Evolutionary conservation across 2,329 filamentous ascomycete genomes (phyloP), one percentile per base, ranked within the genome.

Genomic region (Colletotrichum sp.): DNA sequence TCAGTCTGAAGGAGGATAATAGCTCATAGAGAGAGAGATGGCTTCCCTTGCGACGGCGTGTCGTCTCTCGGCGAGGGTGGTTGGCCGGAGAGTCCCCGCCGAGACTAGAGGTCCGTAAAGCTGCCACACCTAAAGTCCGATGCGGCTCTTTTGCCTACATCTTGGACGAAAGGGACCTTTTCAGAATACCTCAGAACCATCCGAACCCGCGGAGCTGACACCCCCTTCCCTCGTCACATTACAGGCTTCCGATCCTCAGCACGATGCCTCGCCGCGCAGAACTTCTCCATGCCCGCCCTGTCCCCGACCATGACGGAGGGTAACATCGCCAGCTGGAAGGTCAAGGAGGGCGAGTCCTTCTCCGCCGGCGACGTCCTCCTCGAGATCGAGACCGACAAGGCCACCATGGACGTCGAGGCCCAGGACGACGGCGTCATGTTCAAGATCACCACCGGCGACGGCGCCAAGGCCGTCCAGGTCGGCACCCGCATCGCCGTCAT

Each of bases 241-340:
- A 61, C 80, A 95, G 94, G 90, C 80, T 92, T 94, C 83, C 89
- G 90, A 78, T 91, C 92, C 56, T 91, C 91, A 71, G 85, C 92
- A 73, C 86, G 89, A 79, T 89, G 87, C 80, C 89, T 93, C 79
- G 95, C 94, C 65, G 95, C 95, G 28, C 93, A 96, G 78, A 97
- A 96, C 86, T 96, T 97, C 86, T 94, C 92, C 71, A 98, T 98
- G 96, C 95, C 95, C 30, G 95, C 95, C 55, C 90, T 98, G 77
- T 97, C 95, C 77, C 95, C 95, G 71, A 98, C 95, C 73, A 98
- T 98, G 95, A 98, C 95, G 77, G 95, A 98, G 86, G 95, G 95
- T 76, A 97, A 95, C 85, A 97, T 98, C 81, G 91, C 94, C 63
- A 91, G 86, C 76, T 98, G 95, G 95, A 94, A 92, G 84, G 90